phyloP scores from a whole-genome alignment of 1,139 yeast species.

The Petasospora fabianii region DNA sequence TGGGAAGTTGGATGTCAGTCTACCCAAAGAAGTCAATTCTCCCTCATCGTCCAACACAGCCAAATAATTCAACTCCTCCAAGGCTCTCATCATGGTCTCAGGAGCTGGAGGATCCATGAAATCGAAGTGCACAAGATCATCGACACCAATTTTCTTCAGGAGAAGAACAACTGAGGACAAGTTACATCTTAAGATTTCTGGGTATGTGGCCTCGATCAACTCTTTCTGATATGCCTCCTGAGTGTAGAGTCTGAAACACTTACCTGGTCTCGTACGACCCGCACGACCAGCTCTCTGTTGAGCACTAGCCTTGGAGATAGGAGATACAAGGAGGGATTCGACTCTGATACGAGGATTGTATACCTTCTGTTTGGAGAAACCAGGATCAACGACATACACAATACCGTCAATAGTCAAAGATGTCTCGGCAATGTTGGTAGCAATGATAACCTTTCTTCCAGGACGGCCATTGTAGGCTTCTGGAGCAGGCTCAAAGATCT shows the following conservation, averaged over 20 bases:
- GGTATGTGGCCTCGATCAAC: slow-evolving; percentile 90
- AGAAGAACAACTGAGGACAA: slow-evolving; percentile 90
- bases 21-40: slow-evolving; percentile 80
- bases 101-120: slow-evolving; percentile 99
- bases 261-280: slow-evolving; percentile 98
- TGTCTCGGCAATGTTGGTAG: slow-evolving; percentile 98
- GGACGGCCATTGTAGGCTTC: slow-evolving; percentile 65
- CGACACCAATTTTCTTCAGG: slow-evolving; percentile 88
- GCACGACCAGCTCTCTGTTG: slow-evolving; percentile 99
- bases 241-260: slow-evolving; percentile 92
- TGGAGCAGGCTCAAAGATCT: slow-evolving; percentile 86
- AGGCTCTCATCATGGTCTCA: slow-evolving; percentile 98
- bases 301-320: slow-evolving; percentile 95
- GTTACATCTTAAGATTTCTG: slow-evolving; percentile 89
- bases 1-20: slow-evolving; percentile 90
- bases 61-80: slow-evolving; percentile 89
- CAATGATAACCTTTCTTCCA: slow-evolving; percentile 87
- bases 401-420: slow-evolving; percentile 97
- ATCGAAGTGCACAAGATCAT: slow-evolving; percentile 95
- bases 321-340: slow-evolving; percentile 89
- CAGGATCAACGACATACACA: slow-evolving; percentile 96
- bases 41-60: slow-evolving; percentile 93
- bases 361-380: slow-evolving; percentile 93
- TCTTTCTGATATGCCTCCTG: slow-evolving; percentile 96
- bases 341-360: slow-evolving; percentile 96